A percentile compares a stretch with the other conserved stretches of the same genome.
phyloP scores from a whole-genome alignment of 768 basidiomycete species.

The Tylopilus balloui region DNA sequence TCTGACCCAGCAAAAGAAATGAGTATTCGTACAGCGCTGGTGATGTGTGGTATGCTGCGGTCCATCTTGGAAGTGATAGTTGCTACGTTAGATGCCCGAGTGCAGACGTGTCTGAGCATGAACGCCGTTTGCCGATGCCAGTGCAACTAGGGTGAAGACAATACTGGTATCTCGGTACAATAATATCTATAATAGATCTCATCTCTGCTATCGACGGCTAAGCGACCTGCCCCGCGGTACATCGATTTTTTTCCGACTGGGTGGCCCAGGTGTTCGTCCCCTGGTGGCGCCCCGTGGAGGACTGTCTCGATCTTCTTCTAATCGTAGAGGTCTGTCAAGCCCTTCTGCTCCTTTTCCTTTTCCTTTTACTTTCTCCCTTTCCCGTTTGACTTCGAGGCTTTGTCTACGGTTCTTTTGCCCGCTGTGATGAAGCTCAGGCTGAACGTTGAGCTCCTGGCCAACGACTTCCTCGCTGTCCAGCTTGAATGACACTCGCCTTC shows the following conservation, averaged over 20 bases:
- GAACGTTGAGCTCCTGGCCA: conserved; percentile 5
- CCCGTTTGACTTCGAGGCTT: conserved; percentile 10
- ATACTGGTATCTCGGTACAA: conserved; percentile 8
- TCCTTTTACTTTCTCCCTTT: conserved; percentile 17
- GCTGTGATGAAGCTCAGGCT: conserved; percentile 3
- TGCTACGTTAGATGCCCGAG: conserved; percentile 2
- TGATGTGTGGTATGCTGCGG: conserved; percentile 18
- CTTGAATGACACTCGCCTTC: conserved; percentile 55
- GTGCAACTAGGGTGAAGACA: conserved; percentile 2
- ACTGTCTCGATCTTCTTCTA: conserved; percentile 14
- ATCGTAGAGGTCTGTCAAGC: conserved; percentile 1
- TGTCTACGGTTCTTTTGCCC: conserved; percentile 7
- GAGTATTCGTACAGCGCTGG: conserved; percentile 15
- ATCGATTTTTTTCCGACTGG: conserved; percentile 13
- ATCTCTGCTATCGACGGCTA: conserved; percentile 17
- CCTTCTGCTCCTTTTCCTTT: conserved; percentile 14
- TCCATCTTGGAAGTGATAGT: conserved; percentile 14
- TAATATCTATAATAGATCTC: conserved; percentile 5
- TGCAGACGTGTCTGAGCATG: conserved; percentile 7
- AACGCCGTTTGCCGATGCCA: not conserved
- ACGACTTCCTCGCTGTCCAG: conserved; percentile 30
- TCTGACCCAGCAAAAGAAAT: conserved; percentile 2
- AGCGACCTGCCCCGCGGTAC: conserved; percentile 20
- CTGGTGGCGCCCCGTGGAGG: conserved; percentile 10
- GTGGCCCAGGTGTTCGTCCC: conserved; percentile 28